These are phyloP conservation scores for Aspergillus fijiensis DNA, from an alignment of 2,329 filamentous ascomycete species.

Conservation along the genomic window DNA sequence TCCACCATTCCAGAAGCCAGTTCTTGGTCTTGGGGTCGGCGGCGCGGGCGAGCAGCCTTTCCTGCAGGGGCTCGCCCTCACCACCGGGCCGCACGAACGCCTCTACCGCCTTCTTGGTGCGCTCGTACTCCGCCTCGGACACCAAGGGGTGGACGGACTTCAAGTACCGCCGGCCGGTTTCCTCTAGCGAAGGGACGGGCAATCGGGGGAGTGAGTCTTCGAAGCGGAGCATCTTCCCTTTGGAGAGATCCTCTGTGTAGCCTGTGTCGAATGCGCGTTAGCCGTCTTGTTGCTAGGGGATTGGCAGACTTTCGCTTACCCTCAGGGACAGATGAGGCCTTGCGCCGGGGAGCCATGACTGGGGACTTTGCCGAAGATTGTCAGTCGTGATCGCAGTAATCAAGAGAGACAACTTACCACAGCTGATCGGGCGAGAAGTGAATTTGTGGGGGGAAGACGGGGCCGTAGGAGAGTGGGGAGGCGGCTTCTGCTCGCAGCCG, in stretches of 20 bases:
- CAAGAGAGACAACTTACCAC: slow-evolving; percentile 22
- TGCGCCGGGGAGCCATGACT: slow-evolving; percentile 43
- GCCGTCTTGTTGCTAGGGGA: not conserved
- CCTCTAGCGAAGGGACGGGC: slow-evolving; percentile 63
- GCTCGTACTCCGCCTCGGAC: slow-evolving; percentile 57
- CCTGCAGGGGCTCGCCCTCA: slow-evolving; percentile 77
- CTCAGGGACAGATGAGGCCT: slow-evolving; percentile 48
- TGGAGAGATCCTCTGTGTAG: slow-evolving; percentile 63
- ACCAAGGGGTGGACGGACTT: slow-evolving; percentile 66
- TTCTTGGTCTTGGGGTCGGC: slow-evolving; percentile 82
- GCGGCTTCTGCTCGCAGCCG: slow-evolving; percentile 45
- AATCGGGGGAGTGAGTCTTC: slow-evolving; percentile 64
- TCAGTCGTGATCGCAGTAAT: slow-evolving; percentile 6
- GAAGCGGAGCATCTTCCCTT: slow-evolving; percentile 65
- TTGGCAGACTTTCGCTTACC: slow-evolving; percentile 37
- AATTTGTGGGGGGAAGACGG: slow-evolving; percentile 34
- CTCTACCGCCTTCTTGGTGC: slow-evolving; percentile 74
- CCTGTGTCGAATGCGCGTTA: slow-evolving; percentile 41
- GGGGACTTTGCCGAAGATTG: slow-evolving; percentile 28
- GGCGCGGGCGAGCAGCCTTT: slow-evolving; percentile 76
- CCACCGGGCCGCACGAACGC: slow-evolving; percentile 89
- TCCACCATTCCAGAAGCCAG: slow-evolving; percentile 99
- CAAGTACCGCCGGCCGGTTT: slow-evolving; percentile 64
- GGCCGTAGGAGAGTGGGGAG: slow-evolving; percentile 42
- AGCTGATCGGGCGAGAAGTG: slow-evolving; percentile 35